These are phyloP conservation scores for Cutaneotrichosporon arboriforme DNA, from an alignment of 1,284 basidiomycete genomes.

Conservation along the genomic window DNA sequence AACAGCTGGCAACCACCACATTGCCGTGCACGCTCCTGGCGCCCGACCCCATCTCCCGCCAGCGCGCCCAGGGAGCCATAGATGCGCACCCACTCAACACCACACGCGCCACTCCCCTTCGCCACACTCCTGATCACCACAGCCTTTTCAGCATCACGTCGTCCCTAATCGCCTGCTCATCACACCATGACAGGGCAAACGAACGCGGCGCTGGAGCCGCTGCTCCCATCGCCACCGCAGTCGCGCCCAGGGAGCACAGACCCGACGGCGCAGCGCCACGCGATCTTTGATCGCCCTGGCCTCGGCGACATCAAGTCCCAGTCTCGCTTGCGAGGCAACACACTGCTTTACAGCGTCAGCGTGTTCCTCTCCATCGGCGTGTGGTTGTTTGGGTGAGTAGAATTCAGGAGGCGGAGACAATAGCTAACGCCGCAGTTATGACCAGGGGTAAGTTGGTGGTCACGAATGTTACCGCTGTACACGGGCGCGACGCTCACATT, in stretches of 20 bases:
- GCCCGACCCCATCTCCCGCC: too few species aligned
- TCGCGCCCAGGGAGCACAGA: neutral
- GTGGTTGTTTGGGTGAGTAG: constrained; percentile 58
- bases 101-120: too few species aligned
- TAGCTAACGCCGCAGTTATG: constrained; percentile 55
- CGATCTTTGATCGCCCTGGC: neutral
- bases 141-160: too few species aligned
- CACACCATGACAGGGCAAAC: neutral
- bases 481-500: neutral
- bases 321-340: constrained; percentile 54
- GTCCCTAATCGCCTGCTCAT: neutral
- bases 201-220: neutral
- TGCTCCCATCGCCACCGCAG: neutral
- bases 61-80: too few species aligned
- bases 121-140: too few species aligned
- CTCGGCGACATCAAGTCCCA: constrained; percentile 2
- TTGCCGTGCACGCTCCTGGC: too few species aligned
- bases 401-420: neutral
- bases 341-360: constrained; percentile 55
- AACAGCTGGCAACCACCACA: too few species aligned
- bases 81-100: too few species aligned
- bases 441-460: constrained; percentile 65
- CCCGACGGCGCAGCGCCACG: too few species aligned
- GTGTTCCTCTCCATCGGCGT: constrained; percentile 50
- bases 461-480: neutral